Conservation (phyloP, 305 asterid species). For the Galium porrigens region DNA sequence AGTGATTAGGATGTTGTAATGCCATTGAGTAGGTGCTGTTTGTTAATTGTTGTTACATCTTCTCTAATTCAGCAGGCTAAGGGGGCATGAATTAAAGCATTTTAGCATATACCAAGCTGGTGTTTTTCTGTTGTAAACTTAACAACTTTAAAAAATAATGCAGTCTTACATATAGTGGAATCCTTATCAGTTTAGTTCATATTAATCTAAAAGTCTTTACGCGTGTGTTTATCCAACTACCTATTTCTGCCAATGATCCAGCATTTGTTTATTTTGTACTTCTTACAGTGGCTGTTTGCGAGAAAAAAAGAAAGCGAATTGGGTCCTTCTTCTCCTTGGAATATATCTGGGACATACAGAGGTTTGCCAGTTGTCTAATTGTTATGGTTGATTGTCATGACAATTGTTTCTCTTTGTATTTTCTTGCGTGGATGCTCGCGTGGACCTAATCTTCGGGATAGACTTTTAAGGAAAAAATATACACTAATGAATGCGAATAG, state of each 20-base stretch:
- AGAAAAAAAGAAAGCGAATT: constrained; percentile 63
- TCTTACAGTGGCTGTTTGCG: constrained; percentile 72
- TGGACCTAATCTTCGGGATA: neutral
- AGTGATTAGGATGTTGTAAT: neutral
- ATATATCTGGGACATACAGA: constrained; percentile 89
- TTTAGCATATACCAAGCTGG: neutral
- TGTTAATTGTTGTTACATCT: neutral
- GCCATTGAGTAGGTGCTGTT: neutral
- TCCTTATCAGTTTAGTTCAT: neutral
- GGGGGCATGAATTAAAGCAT: neutral
- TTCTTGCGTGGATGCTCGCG: neutral
- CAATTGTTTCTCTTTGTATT: neutral
- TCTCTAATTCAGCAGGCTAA: neutral
- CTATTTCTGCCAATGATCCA: neutral
- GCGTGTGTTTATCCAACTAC: neutral
- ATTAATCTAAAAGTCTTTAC: neutral
- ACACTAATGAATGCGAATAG: neutral
- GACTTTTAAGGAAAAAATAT: neutral
- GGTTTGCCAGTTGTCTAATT: constrained; percentile 36
- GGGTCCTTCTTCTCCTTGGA: constrained; percentile 94
- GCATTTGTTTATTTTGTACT: constrained; percentile 17
- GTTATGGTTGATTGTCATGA: neutral
- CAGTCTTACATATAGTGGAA: neutral
- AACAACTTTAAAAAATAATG: neutral
- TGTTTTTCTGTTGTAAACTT: neutral